phyloP scores from a whole-genome alignment of 106 monocot species.

The Apostasia shenzhenica region DNA sequence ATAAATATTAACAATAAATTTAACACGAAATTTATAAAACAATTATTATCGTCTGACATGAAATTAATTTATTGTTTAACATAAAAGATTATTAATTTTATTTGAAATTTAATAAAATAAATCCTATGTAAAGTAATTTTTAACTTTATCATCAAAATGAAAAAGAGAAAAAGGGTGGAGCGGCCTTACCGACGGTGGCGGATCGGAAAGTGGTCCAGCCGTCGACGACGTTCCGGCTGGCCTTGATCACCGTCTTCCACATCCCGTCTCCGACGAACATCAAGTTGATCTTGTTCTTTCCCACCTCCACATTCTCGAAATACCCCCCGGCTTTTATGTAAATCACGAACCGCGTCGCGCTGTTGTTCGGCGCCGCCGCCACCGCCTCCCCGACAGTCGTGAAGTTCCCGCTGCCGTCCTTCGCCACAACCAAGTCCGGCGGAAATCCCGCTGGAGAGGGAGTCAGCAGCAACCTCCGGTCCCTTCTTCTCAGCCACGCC shows the following conservation, averaged over 20 bases:
- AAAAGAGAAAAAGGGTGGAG: not conserved
- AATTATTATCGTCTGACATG: too few species aligned
- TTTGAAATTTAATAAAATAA: too few species aligned
- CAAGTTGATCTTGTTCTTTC: conserved; percentile 34
- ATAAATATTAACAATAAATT: too few species aligned
- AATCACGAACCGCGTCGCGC: conserved; percentile 27
- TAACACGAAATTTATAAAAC: too few species aligned
- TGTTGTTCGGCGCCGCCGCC: conserved; percentile 37
- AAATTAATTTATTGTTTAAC: too few species aligned
- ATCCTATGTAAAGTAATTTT: too few species aligned
- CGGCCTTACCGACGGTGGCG: conserved; percentile 28
- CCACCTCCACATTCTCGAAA: conserved; percentile 38
- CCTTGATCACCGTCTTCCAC: conserved; percentile 41
- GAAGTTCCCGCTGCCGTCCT: conserved; percentile 50
- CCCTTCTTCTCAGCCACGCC: conserved; percentile 1
- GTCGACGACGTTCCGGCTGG: conserved; percentile 27
- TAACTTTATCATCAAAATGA: too few species aligned
- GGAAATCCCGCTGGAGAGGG: not conserved
- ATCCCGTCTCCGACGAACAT: conserved; percentile 54
- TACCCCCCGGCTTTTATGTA: conserved; percentile 49
- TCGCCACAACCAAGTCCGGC: conserved; percentile 31
- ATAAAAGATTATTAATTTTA: too few species aligned
- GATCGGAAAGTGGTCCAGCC: conserved; percentile 42
- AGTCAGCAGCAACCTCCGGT: conserved; percentile 5
- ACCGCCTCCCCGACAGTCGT: conserved; percentile 33